A percentile compares a stretch with the other conserved stretches of the same genome.
Evolutionary conservation across 352 stramenopile genomes (phyloP).

Genomic region (Salisapilia sapeloensis): DNA sequence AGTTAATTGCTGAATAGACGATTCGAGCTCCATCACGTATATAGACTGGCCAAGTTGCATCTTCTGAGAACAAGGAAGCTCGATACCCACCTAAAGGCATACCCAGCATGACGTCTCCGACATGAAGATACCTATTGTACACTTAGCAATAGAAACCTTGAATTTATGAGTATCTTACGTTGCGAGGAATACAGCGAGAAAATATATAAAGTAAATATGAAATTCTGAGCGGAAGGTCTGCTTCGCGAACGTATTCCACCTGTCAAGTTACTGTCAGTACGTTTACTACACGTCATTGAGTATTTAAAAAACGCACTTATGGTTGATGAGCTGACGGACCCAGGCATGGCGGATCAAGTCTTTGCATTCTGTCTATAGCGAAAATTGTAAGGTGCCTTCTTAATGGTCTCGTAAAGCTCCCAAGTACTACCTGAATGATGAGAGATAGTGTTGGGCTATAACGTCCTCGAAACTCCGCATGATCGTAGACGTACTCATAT

Average conservation of each 20-base stretch:
- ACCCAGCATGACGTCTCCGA: constrained; percentile 46
- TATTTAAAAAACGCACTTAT: constrained; percentile 25
- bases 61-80: constrained; percentile 22
- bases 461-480: constrained; percentile 42
- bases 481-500: constrained; percentile 72
- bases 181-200: constrained; percentile 47
- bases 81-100: constrained; percentile 63
- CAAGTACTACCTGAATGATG: constrained; percentile 31
- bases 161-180: constrained; percentile 16
- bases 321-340: constrained; percentile 54
- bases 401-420: background rate
- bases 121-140: constrained; percentile 34
- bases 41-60: constrained; percentile 25
- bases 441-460: constrained; percentile 35
- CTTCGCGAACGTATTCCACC: constrained; percentile 58
- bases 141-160: background rate
- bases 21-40: constrained; percentile 30
- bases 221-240: constrained; percentile 58
- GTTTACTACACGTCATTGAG: background rate
- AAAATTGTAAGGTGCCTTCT: background rate
- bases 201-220: constrained; percentile 64
- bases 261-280: constrained; percentile 2
- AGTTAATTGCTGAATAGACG: constrained; percentile 49
- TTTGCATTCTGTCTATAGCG: constrained; percentile 48
- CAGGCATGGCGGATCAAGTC: constrained; percentile 61